phyloP scores from a whole-genome alignment of 345 rosid species.

The Arabidopsis thaliana region DNA sequence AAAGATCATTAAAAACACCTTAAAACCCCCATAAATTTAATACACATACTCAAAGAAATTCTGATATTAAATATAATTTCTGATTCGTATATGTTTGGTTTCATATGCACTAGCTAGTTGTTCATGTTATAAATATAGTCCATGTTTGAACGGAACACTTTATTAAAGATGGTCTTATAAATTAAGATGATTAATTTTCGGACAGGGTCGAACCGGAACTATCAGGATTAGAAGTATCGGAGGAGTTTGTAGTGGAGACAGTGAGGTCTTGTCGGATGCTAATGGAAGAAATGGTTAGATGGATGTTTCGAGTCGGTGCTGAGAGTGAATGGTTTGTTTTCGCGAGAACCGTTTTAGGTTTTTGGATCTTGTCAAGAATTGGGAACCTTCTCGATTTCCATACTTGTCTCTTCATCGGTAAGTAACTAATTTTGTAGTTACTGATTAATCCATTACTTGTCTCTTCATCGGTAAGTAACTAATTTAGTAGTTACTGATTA shows the following conservation, averaged over 20 bases:
- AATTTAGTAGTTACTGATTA: too few species aligned
- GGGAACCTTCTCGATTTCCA: constrained; percentile 30
- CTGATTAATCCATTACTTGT: background rate
- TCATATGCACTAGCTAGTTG: background rate
- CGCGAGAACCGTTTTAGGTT: constrained; percentile 37
- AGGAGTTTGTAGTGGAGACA: constrained; percentile 40
- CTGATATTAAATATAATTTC: background rate
- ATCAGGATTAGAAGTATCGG: constrained; percentile 48
- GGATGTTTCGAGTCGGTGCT: constrained; percentile 51
- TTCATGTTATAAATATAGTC: background rate
- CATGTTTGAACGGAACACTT: background rate
- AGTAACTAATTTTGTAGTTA: background rate
- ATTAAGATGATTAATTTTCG: background rate
- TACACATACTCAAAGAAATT: background rate
- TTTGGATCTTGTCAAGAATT: constrained; percentile 43
- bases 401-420: constrained; percentile 34
- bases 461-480: too few species aligned
- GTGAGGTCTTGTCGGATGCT: constrained; percentile 39
- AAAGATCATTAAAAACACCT: background rate
- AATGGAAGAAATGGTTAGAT: constrained; percentile 43
- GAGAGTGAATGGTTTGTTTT: constrained; percentile 51
- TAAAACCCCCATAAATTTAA: background rate
- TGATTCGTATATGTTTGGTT: background rate
- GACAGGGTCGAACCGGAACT: constrained; percentile 54
- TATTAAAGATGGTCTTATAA: background rate